These are phyloP conservation scores for Vanrija sp. DNA, from an alignment of 1,284 basidiomycete genomes.

Conservation along the genomic window DNA sequence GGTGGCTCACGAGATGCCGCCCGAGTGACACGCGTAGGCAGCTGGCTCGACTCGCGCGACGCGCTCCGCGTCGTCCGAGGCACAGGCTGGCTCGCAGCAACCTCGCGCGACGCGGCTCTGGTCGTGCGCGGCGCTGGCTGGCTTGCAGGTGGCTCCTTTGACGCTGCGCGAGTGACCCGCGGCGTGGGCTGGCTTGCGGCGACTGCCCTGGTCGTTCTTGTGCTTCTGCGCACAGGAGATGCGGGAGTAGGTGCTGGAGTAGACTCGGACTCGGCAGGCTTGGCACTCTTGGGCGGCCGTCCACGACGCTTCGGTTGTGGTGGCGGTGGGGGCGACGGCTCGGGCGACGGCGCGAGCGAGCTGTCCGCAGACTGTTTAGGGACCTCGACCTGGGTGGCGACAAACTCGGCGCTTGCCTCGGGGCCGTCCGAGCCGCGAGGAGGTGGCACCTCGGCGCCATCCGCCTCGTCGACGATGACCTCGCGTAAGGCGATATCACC, in stretches of 20 bases:
- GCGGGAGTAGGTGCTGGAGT: not conserved
- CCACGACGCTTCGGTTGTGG: not conserved
- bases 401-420: too few species aligned
- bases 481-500: constrained; percentile 17
- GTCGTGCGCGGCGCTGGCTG: constrained; percentile 2
- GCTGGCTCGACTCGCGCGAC: not conserved
- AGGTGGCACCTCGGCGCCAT: too few species aligned
- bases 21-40: constrained; percentile 2
- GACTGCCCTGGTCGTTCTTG: not conserved
- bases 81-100: constrained; percentile 2
- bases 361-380: not conserved
- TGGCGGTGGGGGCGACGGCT: not conserved
- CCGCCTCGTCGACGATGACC: constrained; percentile 14
- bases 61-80: not conserved
- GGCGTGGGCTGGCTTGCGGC: not conserved
- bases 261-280: not conserved
- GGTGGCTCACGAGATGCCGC: constrained; percentile 1
- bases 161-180: not conserved
- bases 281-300: not conserved
- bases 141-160: not conserved
- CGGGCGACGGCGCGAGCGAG: constrained; percentile 4
- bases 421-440: too few species aligned
- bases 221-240: not conserved
- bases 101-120: constrained; percentile 2
- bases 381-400: not conserved